Evolutionary conservation across 306 rosid genomes (phyloP), one percentile per base, ranked within the genome.

Genomic region (Begonia peltatifolia): DNA sequence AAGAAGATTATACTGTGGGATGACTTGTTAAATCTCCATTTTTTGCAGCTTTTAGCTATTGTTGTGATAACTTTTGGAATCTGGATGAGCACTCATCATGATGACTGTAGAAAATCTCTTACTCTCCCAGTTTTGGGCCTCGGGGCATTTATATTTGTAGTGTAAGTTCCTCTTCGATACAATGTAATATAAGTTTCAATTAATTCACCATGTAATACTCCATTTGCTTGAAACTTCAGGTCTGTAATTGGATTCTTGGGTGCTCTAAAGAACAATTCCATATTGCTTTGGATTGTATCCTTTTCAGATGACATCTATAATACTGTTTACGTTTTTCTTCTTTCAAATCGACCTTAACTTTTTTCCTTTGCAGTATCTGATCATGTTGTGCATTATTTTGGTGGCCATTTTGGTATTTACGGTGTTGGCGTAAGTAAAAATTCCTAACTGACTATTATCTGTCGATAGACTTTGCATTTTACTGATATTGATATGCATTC

Each of bases 221-320:
- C 38, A 30, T 30, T 30, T 30, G 38, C 38, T 30, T 30, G 38
- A 30, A 30, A 30, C 38, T 59, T 6, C 73, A 90, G 97, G 71
- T 90, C 97, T 54, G 56, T 90, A 30, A 75, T 85, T 11, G 95
- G 97, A 47, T 90, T 83, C 78, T 71, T 90, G 47, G 97, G 97
- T 9, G 95, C 97, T 15, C 63, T 80, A 63, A 90, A 90, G 67
- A 80, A 67, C 62, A 83, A 35, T 63, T 67, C 86, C 62, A 59
- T 83, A 64, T 72, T 90, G 41, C 65, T 90, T 60, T 90, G 97
- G 97, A 36, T 83, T 52, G 97, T 90, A 90, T 85, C 94, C 92
- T 80, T 76, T 46, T 30, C 17, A 38, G 12, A 54, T 20, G 50
- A 41, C 41, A 49, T 50, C 22, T 55, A 14, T 47, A 8, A 7